Base-by-base conservation (phyloP, 1,284 basidiomycete species). In the Pyrrhoderma noxium region DNA sequence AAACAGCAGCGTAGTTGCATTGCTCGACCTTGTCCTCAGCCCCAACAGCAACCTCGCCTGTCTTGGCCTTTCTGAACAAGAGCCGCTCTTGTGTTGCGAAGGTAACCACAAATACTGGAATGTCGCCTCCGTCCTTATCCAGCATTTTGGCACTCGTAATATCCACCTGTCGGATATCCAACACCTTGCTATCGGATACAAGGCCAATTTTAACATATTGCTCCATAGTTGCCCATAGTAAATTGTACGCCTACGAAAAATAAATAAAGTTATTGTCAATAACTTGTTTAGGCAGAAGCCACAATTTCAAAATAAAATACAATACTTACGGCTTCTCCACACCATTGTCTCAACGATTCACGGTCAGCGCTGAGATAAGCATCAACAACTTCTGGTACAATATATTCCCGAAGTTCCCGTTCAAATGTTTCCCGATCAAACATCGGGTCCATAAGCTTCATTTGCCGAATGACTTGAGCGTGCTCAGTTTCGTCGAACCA, bases 401-500 rank as follows among this genome's bases (percentile, higher is more conserved):
- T 95, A 64, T 98, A 99, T 68, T 99, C 96, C 58, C 95, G 74
- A 57, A 99, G 67, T 64, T 99, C 96, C 52, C 86, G 77, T 62
- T 93, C 85, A 65, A 97, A 99, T 18, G 70, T 67, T 64, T 97
- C 94, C 61, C 89, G 79, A 49, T 79, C 85, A 70, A 97, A 99
- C 13, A 70, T 68, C 3, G 95, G 92, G 65, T 99, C 96, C 61
- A 96, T 72, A 35, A 75, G 65, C 67, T 86, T 91, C 80, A 98
- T 89, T 61, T 86, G 72, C 49, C 90, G 79, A 62, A 89, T 84
- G 21, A 99, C 96, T 64, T 89, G 89, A 11, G 93, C 95, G 39
- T 89, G 95, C 73, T 99, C 96, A 62, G 93, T 99, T 70, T 99
- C 96, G 58, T 97, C 95, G 61, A 97, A 95, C 75, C 88, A 89